These are phyloP conservation scores for Priceomyces castillae DNA, from an alignment of 805 yeast genomes.

Conservation along the genomic window DNA sequence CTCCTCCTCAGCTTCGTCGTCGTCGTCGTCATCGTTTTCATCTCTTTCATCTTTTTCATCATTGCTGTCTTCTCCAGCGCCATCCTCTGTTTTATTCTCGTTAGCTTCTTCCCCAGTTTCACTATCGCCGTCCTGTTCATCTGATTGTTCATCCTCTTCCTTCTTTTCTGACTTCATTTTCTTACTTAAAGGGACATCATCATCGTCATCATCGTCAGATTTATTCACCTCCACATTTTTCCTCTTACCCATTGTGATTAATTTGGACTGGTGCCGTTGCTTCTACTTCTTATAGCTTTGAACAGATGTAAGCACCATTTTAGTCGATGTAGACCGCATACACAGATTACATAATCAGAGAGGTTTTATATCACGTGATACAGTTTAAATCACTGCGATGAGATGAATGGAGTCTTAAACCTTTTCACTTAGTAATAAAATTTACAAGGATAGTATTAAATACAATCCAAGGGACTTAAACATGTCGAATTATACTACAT, in stretches of 20 bases:
- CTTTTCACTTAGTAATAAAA: not conserved
- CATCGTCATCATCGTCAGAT: conserved; percentile 24
- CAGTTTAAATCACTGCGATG: not conserved
- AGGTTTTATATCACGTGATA: conserved; percentile 1
- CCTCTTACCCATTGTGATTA: conserved; percentile 5
- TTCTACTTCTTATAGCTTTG: not conserved
- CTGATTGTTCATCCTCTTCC: conserved; percentile 17
- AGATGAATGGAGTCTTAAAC: not conserved
- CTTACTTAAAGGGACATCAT: conserved; percentile 23
- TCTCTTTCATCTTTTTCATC: conserved; percentile 29
- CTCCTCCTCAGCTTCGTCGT: conserved; percentile 43
- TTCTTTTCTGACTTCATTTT: conserved; percentile 21
- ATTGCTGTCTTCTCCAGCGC: conserved; percentile 19
- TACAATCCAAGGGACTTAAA: not conserved
- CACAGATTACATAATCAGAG: not conserved
- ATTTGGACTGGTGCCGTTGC: not conserved
- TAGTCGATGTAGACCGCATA: not conserved
- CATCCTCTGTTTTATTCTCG: conserved; percentile 11
- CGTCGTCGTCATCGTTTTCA: conserved; percentile 43
- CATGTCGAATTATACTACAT: conserved; percentile 50
- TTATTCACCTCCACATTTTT: not conserved
- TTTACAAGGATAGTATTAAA: too few species aligned
- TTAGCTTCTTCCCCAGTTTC: conserved; percentile 20
- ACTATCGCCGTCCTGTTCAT: conserved; percentile 16
- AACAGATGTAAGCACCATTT: not conserved